Evolutionary conservation across 1,139 yeast species (phyloP).

Genomic region (Zygoascus sp.): DNA sequence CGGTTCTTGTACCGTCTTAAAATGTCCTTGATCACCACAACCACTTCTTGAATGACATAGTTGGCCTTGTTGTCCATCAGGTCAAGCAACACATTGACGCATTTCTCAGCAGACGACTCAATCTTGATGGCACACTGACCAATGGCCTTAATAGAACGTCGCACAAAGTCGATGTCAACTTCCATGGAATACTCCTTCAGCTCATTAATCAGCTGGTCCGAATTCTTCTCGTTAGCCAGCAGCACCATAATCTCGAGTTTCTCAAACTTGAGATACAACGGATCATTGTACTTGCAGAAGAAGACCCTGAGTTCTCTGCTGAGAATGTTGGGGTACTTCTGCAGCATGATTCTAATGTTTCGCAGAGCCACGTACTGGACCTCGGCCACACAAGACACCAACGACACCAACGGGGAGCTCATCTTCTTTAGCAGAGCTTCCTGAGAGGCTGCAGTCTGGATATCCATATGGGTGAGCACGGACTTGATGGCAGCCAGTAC

Average conservation of each 20-base stretch:
- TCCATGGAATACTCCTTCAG: slow-evolving; percentile 90
- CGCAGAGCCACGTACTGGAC: slow-evolving; percentile 93
- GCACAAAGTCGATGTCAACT: slow-evolving; percentile 84
- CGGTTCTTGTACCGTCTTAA: slow-evolving; percentile 70
- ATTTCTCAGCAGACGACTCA: slow-evolving; percentile 53
- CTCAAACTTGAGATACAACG: slow-evolving; percentile 85
- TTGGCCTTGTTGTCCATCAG: slow-evolving; percentile 74
- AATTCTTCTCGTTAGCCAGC: slow-evolving; percentile 68
- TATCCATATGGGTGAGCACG: slow-evolving; percentile 65
- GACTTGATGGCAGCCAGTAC: slow-evolving; percentile 85
- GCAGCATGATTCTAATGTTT: slow-evolving; percentile 84
- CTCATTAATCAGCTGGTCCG: slow-evolving; percentile 70
- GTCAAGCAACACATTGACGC: slow-evolving; percentile 73
- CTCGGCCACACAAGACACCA: slow-evolving; percentile 84
- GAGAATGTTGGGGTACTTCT: slow-evolving; percentile 78
- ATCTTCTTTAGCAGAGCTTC: slow-evolving; percentile 59
- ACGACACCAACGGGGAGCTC: slow-evolving; percentile 87
- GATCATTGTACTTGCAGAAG: slow-evolving; percentile 91
- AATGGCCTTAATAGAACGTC: slow-evolving; percentile 74
- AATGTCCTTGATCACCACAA: slow-evolving; percentile 68
- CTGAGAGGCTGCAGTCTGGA: slow-evolving; percentile 44
- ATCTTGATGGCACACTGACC: slow-evolving; percentile 88
- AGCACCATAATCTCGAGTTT: slow-evolving; percentile 87
- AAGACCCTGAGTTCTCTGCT: slow-evolving; percentile 83
- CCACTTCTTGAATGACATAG: slow-evolving; percentile 73